Evolutionary conservation across 169 alveolate genomes (phyloP).

Genomic region (Fabrea salina): DNA sequence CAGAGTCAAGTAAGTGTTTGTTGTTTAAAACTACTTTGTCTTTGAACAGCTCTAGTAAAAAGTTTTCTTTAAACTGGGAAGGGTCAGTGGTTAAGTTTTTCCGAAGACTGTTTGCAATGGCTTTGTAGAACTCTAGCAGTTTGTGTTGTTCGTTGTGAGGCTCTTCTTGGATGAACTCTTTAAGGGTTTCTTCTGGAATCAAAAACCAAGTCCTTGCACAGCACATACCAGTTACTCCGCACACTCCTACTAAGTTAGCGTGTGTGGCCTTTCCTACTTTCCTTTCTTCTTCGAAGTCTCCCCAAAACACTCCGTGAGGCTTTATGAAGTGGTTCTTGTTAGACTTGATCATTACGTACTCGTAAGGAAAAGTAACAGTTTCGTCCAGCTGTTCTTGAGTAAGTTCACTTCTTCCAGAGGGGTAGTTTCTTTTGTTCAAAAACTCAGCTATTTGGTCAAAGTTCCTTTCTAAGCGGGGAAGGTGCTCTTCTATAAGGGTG

Average conservation of each 20-base stretch:
- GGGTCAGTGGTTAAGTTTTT: background rate
- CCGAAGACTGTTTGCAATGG: background rate
- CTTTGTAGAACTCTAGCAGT: background rate
- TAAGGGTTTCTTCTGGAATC: background rate
- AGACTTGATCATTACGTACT: background rate
- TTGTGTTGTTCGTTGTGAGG: background rate
- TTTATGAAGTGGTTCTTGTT: background rate
- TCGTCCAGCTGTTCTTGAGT: background rate
- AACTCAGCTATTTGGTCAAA: conserved; percentile 12
- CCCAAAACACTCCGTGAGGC: background rate
- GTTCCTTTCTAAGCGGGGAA: background rate
- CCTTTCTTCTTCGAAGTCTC: background rate
- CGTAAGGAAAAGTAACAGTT: conserved; percentile 9
- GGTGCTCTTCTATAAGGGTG: background rate
- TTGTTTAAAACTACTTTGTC: background rate
- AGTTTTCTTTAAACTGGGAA: background rate
- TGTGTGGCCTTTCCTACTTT: background rate
- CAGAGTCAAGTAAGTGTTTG: background rate
- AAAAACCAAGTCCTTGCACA: conserved; percentile 21
- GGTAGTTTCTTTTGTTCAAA: conserved; percentile 19
- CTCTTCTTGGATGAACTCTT: background rate
- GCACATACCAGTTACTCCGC: conserved; percentile 16
- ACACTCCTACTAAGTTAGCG: background rate
- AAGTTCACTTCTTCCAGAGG: conserved; percentile 11
- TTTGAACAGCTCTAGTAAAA: conserved; percentile 18